A percentile compares a stretch with the other conserved stretches of the same genome.
Conservation (phyloP, 2,329 filamentous ascomycete genomes). For the Venturia oleaginea region DNA sequence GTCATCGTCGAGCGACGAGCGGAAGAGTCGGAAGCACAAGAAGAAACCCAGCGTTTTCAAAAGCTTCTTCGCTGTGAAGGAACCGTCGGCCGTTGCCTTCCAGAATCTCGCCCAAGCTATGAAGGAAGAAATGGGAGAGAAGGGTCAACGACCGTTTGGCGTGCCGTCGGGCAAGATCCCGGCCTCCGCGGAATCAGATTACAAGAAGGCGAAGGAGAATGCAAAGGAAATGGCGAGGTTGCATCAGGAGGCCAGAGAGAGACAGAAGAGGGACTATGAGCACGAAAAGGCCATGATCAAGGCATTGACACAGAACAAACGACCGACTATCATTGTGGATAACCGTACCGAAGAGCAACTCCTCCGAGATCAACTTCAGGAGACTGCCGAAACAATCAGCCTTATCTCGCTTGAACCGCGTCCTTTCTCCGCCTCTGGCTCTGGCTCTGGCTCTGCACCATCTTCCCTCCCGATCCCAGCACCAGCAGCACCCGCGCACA, state of each 20-base stretch:
- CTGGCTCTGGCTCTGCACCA: background rate
- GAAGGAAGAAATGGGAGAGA: constrained; percentile 1
- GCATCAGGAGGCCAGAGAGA: background rate
- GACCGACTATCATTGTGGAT: background rate
- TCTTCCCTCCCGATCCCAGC: background rate
- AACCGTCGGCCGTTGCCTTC: constrained; percentile 2
- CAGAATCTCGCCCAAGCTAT: background rate
- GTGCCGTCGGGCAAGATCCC: constrained; percentile 6
- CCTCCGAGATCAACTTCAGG: background rate
- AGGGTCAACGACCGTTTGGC: constrained; percentile 7
- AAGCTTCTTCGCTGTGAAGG: constrained; percentile 9
- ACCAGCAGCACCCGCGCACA: background rate
- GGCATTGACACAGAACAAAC: background rate
- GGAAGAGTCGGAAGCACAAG: background rate
- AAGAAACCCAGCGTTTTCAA: constrained; percentile 7
- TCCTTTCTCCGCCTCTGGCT: background rate
- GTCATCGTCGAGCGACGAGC: background rate
- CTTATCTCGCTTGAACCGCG: background rate
- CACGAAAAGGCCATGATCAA: background rate
- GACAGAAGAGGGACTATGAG: background rate
- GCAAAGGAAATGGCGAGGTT: constrained; percentile 10
- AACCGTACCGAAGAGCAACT: background rate
- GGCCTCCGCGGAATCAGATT: background rate
- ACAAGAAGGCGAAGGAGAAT: constrained; percentile 6
- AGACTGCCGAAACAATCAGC: background rate